Evolutionary conservation across 2,329 filamentous ascomycete species (phyloP), one percentile per base, ranked within the genome.

Genomic region (Cercospora beticola): DNA sequence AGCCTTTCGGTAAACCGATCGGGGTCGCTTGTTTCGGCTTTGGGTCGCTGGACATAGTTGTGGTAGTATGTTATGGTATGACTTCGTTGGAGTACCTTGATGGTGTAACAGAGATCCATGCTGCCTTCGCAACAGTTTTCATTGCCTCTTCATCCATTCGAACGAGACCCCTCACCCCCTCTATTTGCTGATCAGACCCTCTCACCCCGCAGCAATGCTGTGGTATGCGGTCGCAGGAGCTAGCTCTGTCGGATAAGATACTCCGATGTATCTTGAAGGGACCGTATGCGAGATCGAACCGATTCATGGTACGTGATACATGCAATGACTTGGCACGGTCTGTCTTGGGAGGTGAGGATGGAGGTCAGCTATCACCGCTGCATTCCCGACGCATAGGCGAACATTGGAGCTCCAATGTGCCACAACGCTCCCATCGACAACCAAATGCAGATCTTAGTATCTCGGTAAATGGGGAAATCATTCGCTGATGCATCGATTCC

Each of bases 1-100:
- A 43, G 8, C 71, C 68, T 28, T 67, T 67, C 14, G 69, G 71
- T 4, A 72, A 67, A 54, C 67, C 67, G 36, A 71, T 61, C 18
- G 64, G 54, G 7, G 71, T 66, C 23, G 69, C 67, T 49, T 66
- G 61, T 10, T 70, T 62, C 28, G 66, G 54, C 28, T 68, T 61
- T 3, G 64, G 60, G 26, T 70, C 36, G 64, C 28, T 56, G 9
- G 71, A 70, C 71, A 72, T 72, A 12, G 21, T 71, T 59, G 21
- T 56, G 23, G 1, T 54, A 16, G 33, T 26, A 28, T 23, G 12
- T 10, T 62, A 23, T 33, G 30, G n/a, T 16, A 31, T 10, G 36
- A 33, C 14, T 36, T 36, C 14, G 40, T 21, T n/a, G 21, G 28
- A 60, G 8, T 30, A 66, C 59, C 67, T 69, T 69, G 67, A 66